Conservation (phyloP, 495 filamentous ascomycete species). For the Acidomyces sp. region DNA sequence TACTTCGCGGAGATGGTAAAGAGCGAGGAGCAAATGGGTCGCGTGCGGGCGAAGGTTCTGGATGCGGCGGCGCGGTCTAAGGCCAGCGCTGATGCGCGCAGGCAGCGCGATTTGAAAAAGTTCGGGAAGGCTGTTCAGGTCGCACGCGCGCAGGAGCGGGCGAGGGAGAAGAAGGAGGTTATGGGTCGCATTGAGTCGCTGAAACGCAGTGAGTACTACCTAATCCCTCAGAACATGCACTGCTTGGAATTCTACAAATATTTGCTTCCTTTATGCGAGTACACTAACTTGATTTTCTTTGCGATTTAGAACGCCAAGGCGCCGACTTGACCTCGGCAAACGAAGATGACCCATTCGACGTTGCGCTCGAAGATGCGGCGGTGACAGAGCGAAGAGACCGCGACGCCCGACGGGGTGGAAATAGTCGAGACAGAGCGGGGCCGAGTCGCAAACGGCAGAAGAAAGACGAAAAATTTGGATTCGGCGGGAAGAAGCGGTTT, state of each 20-base stretch:
- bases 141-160: slow-evolving; percentile 84
- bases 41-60: slow-evolving; percentile 83
- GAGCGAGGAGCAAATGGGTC: slow-evolving; percentile 94
- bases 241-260: background rate
- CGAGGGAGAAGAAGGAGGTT: slow-evolving; percentile 78
- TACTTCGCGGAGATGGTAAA: slow-evolving; percentile 99
- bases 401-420: slow-evolving; percentile 26
- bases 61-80: slow-evolving; percentile 88
- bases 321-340: slow-evolving; percentile 44
- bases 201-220: slow-evolving; percentile 66
- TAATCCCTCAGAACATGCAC: no score
- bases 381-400: slow-evolving; percentile 31
- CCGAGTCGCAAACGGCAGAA: slow-evolving; percentile 63
- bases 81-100: slow-evolving; percentile 77
- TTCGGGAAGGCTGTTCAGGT: slow-evolving; percentile 98
- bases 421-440: slow-evolving; percentile 10
- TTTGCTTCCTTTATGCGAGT: background rate
- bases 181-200: slow-evolving; percentile 84
- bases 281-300: slow-evolving; percentile 22
- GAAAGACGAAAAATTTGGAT: slow-evolving; percentile 85
- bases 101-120: slow-evolving; percentile 92
- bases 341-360: slow-evolving; percentile 86
- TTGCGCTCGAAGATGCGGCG: slow-evolving; percentile 72
- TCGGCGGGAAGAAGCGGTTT: slow-evolving; percentile 85
- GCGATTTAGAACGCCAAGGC: slow-evolving; percentile 78